A percentile compares a stretch with the other conserved stretches of the same genome.
Conservation (phyloP, 1,139 yeast species). For the Pichia sp. region DNA sequence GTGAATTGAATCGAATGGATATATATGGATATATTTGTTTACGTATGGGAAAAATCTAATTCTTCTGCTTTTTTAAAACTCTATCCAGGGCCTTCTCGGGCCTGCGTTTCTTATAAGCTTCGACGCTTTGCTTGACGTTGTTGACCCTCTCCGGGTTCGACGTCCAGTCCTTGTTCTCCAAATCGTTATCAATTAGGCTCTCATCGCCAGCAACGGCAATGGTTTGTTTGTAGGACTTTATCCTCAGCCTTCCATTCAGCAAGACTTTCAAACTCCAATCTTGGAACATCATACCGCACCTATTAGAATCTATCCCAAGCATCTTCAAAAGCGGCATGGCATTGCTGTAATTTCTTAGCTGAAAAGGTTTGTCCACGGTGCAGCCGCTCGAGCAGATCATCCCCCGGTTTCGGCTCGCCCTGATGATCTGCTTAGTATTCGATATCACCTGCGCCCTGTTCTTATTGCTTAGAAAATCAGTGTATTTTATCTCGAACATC, state of each 20-base stretch:
- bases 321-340: constrained; percentile 61
- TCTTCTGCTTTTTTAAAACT: constrained; percentile 21
- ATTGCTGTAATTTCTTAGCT: constrained; percentile 64
- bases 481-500: constrained; percentile 73
- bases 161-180: constrained; percentile 21
- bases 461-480: constrained; percentile 43
- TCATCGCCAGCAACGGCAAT: constrained; percentile 48
- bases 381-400: constrained; percentile 80
- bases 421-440: constrained; percentile 69
- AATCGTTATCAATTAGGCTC: constrained; percentile 28
- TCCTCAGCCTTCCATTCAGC: constrained; percentile 67
- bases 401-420: constrained; percentile 82
- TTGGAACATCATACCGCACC: constrained; percentile 58
- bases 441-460: constrained; percentile 42
- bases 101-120: constrained; percentile 30
- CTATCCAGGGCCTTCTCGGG: constrained; percentile 20
- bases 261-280: constrained; percentile 61
- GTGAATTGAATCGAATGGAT: background rate
- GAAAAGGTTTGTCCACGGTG: constrained; percentile 44
- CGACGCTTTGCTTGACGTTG: constrained; percentile 28
- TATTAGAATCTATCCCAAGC: constrained; percentile 63
- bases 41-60: background rate
- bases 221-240: constrained; percentile 67
- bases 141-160: constrained; percentile 6
- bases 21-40: constrained; percentile 1